Conservation (phyloP, 2,329 filamentous ascomycete species). For the Exophiala mesophila region DNA sequence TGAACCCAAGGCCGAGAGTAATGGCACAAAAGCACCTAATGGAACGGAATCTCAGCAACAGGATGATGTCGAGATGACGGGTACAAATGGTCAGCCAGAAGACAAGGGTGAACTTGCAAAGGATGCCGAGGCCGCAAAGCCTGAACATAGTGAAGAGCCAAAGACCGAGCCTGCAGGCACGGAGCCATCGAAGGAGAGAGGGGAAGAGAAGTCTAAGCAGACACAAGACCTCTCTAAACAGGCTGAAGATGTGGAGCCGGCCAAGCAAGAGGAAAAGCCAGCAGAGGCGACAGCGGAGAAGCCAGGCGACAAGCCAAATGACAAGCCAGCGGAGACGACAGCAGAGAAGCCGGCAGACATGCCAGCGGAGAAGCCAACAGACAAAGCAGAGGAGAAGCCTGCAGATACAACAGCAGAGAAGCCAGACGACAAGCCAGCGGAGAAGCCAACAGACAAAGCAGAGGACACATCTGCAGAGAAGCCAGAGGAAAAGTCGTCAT, state of each 20-base stretch:
- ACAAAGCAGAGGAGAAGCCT: slow-evolving; percentile 22
- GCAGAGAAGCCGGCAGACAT: slow-evolving; percentile 19
- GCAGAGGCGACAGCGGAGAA: slow-evolving; percentile 11
- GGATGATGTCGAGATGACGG: neutral
- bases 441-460: slow-evolving; percentile 19
- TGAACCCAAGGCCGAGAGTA: neutral
- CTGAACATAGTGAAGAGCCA: no score
- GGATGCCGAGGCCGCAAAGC: no score
- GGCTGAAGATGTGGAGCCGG: no score
- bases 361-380: slow-evolving; percentile 21
- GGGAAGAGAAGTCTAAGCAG: neutral
- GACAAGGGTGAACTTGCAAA: no score
- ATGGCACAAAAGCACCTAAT: neutral
- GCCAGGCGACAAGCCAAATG: slow-evolving; percentile 8
- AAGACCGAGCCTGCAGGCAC: neutral
- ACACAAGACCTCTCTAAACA: no score
- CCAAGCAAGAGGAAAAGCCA: slow-evolving; percentile 1
- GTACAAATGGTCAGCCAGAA: neutral
- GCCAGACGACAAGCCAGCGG: no score
- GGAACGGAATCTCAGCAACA: neutral
- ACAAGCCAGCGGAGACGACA: slow-evolving; percentile 16
- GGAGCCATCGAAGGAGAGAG: neutral
- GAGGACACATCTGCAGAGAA: slow-evolving; percentile 6
- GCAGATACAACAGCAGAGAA: slow-evolving; percentile 26
- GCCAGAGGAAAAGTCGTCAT: slow-evolving; percentile 15